Base-by-base conservation (phyloP, 176 grass and related monocot genomes). In the Metroxylon sagu region DNA sequence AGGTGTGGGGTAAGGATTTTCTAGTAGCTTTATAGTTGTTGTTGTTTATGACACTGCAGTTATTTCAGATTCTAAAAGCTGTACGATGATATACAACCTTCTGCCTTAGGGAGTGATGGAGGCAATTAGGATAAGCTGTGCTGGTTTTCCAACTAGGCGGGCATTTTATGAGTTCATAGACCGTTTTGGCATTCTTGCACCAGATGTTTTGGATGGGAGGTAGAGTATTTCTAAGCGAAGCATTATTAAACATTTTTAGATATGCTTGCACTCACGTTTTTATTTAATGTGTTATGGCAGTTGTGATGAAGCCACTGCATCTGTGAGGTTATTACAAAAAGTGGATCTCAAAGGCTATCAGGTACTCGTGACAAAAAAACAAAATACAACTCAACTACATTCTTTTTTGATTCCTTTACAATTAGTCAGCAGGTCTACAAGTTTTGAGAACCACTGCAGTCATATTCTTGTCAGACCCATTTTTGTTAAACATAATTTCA, bases 71-170 rank as follows among this genome's bases (percentile, higher is more conserved):
- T 43, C 35, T 43, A 43, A 43, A 7, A 14, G 35, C 35, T 43
- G 35, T 43, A 14, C 8, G 8, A 43, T 1, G 10, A 12, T 43
- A 35, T 35, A 43, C 12, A 7, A 43, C 35, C 35, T 43, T 43
- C 35, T 62, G 19, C 52, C 67, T 83, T 77, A 97, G 92, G 92
- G 92, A 65, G 92, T 97, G 57, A 80, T 97, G 92, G 92, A 97
- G 74, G 92, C 92, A 48, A 97, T 97, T 79, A 85, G 92, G 67
- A 97, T 97, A 74, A 97, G 92, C 59, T 85, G 81, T 72, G 92
- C 92, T 60, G 92, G 92, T 19, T 97, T 83, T 97, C 92, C 92
- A 68, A 97, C 92, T 51, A 86, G 92, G 65, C 90, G 92, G 72
- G 77, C 84, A 56, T 97, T 97, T 56, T 82, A 74, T 48, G 87